Percentiles rank a stretch among this genome's conserved stretches.
These are phyloP conservation scores for Eucalyptus polyanthemos DNA, from an alignment of 345 rosid genomes.

Conservation along the genomic window DNA sequence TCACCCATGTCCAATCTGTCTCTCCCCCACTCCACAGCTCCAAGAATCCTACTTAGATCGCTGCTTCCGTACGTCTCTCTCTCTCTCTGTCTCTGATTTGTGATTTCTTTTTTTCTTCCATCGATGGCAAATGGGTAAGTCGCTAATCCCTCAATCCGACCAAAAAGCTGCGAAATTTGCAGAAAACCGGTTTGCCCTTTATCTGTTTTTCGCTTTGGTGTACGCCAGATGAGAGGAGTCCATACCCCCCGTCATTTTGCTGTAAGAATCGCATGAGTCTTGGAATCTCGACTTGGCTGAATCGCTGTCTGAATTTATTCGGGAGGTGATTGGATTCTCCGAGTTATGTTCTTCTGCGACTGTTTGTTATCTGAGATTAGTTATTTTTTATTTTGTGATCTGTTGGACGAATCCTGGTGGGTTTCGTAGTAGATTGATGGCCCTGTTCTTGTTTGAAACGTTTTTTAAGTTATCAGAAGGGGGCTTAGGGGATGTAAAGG, in stretches of 20 bases:
- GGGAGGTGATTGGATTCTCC: background rate
- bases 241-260: background rate
- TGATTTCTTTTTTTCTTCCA: background rate
- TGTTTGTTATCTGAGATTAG: background rate
- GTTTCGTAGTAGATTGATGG: background rate
- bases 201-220: background rate
- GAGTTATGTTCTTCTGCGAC: background rate
- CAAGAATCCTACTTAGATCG: conserved; percentile 65
- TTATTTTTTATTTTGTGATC: background rate
- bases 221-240: background rate
- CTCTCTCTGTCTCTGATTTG: background rate
- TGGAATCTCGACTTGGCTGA: background rate
- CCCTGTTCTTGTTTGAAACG: background rate
- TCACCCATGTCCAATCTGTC: conserved; percentile 81
- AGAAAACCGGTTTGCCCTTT: background rate
- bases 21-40: conserved; percentile 17
- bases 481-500: background rate
- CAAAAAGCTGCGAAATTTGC: background rate
- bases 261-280: background rate
- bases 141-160: background rate
- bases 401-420: background rate
- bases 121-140: background rate
- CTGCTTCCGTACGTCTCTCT: conserved; percentile 59
- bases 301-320: background rate
- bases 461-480: background rate